Percentiles rank a stretch among this genome's conserved stretches.
Conservation (phyloP, 2,329 filamentous ascomycete species). For the Trichoderma simmonsii region DNA sequence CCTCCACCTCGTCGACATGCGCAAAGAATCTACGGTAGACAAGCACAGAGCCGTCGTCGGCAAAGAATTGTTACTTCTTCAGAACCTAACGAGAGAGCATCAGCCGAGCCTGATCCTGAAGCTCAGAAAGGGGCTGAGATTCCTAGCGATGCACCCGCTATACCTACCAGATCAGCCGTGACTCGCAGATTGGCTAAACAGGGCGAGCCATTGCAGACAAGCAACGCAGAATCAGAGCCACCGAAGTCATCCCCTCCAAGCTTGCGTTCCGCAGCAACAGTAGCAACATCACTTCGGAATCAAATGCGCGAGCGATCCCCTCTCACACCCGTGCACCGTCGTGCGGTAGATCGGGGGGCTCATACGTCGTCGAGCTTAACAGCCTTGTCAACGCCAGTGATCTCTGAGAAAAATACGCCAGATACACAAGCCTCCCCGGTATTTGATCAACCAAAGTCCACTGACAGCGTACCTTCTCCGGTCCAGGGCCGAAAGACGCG, state of each 20-base stretch:
- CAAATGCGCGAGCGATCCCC: conserved; percentile 23
- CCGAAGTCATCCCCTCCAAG: neutral
- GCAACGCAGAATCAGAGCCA: neutral
- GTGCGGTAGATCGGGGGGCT: conserved; percentile 10
- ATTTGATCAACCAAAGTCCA: conserved; percentile 24
- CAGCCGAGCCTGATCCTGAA: neutral
- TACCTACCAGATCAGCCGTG: neutral
- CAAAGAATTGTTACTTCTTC: neutral
- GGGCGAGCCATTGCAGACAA: neutral
- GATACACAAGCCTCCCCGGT: conserved; percentile 33
- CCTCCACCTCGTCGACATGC: conserved; percentile 7
- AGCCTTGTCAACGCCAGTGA: conserved; percentile 39
- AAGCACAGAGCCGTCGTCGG: conserved; percentile 2
- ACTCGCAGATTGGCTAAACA: neutral
- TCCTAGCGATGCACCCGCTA: neutral
- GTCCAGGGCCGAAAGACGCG: conserved; percentile 22
- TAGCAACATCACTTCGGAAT: neutral
- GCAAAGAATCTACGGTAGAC: conserved; percentile 4
- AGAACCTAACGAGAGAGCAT: conserved; percentile 1
- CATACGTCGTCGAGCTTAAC: conserved; percentile 40
- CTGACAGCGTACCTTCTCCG: conserved; percentile 28
- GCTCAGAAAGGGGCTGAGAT: neutral
- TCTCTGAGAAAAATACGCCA: conserved; percentile 37
- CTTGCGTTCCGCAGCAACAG: neutral
- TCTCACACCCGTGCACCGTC: conserved; percentile 25